Conservation (phyloP, 257 asterid species). For the Ballota nigra region DNA sequence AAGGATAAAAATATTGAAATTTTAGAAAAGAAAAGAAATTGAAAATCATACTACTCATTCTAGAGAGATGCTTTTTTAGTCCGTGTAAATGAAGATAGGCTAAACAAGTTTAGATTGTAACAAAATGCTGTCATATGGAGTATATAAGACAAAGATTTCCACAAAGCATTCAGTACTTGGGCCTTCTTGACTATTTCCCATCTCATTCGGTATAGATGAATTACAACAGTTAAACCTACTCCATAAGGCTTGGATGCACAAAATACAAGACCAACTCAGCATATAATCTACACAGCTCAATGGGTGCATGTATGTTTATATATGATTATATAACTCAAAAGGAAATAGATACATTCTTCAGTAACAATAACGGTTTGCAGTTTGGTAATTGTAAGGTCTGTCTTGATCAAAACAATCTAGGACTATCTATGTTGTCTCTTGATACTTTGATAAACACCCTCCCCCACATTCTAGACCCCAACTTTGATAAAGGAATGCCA, state of each 20-base stretch:
- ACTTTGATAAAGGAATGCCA: not conserved
- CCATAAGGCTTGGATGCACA: not conserved
- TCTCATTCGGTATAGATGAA: not conserved
- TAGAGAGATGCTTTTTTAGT: not conserved
- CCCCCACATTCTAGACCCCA: not conserved
- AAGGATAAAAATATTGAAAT: constrained; percentile 4
- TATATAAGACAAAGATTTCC: not conserved
- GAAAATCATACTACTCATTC: not conserved
- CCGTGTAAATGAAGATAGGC: not conserved
- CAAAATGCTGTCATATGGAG: not conserved
- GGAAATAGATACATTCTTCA: not conserved
- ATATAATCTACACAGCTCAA: not conserved
- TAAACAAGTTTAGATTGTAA: not conserved
- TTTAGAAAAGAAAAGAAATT: not conserved
- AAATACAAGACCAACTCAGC: not conserved
- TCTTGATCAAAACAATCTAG: no score
- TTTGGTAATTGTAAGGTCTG: not conserved
- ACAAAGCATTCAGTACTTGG: not conserved
- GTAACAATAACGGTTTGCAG: not conserved
- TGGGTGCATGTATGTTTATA: not conserved
- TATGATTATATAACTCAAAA: not conserved
- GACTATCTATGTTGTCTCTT: not conserved
- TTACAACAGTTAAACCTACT: not conserved
- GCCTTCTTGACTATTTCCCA: not conserved
- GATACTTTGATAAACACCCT: not conserved